These are phyloP conservation scores for Quercus ilex DNA, from an alignment of 306 rosid species.

Conservation along the genomic window DNA sequence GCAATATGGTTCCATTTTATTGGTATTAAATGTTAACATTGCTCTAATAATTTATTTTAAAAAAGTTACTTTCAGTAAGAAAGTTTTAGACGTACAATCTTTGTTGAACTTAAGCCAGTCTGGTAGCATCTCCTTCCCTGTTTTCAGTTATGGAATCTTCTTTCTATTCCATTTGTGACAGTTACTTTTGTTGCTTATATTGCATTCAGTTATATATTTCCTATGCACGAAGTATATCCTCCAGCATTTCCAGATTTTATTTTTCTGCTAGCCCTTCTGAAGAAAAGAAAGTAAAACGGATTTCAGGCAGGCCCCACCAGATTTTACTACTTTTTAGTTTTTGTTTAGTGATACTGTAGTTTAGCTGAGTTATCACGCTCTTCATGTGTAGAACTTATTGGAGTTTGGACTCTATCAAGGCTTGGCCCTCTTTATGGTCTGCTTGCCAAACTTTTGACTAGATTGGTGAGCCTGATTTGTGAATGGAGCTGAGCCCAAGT, in stretches of 20 bases:
- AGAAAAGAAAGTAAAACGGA: too few relatives aligned
- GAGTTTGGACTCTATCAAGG: background rate
- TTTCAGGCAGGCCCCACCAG: too few relatives aligned
- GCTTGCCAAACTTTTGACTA: too few relatives aligned
- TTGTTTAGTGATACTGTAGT: background rate
- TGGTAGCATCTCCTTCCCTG: background rate
- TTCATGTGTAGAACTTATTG: background rate
- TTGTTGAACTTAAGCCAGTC: background rate
- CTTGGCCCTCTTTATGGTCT: too few relatives aligned
- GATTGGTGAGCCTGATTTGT: too few relatives aligned
- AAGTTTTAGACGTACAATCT: background rate
- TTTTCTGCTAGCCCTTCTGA: too few relatives aligned
- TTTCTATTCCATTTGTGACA: background rate
- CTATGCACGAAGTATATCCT: background rate
- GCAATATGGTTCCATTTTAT: constrained; percentile 21
- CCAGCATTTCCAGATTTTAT: too few relatives aligned
- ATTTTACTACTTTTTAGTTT: too few relatives aligned
- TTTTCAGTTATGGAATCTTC: constrained; percentile 2
- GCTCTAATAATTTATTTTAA: constrained; percentile 1
- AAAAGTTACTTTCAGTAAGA: background rate
- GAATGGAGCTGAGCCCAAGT: background rate
- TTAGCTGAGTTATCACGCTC: background rate
- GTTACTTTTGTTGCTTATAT: background rate
- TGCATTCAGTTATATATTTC: background rate
- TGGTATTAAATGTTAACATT: background rate